phyloP scores from a whole-genome alignment of 306 rosid species.

The Ormosia emarginata region DNA sequence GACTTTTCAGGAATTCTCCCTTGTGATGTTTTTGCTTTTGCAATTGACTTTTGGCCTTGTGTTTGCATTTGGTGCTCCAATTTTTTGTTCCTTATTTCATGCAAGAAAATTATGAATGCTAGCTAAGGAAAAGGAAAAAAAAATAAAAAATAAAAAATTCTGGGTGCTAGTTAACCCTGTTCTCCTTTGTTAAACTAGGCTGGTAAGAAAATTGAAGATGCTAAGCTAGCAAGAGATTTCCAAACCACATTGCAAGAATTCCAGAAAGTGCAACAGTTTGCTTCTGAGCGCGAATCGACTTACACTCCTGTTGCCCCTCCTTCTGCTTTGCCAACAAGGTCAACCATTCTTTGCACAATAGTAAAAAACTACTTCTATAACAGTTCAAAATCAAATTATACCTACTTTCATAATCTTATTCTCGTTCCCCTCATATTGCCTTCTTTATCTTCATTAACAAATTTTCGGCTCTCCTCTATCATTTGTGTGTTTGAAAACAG shows the following conservation, averaged over 20 bases:
- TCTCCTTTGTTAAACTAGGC: slow-evolving; percentile 35
- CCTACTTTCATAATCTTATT: background rate
- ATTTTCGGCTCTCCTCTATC: background rate
- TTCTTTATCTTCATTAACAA: background rate
- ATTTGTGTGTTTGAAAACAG: slow-evolving; percentile 31
- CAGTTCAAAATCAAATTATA: background rate
- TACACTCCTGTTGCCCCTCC: slow-evolving; percentile 47
- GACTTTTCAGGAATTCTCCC: background rate
- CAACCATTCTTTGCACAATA: background rate
- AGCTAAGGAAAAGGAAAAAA: background rate
- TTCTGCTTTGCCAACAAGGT: slow-evolving; percentile 41
- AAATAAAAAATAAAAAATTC: too few species aligned
- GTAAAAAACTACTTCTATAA: background rate
- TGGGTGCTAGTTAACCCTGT: background rate
- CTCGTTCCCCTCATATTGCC: background rate
- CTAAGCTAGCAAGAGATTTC: slow-evolving; percentile 79
- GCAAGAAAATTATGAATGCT: background rate
- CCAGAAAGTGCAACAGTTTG: slow-evolving; percentile 74
- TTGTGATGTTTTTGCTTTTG: background rate
- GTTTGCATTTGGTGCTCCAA: background rate
- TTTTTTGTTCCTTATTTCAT: background rate
- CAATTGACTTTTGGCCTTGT: background rate
- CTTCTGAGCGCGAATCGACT: slow-evolving; percentile 70
- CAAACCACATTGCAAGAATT: slow-evolving; percentile 71
- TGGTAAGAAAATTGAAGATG: slow-evolving; percentile 64